Evolutionary conservation across 2,329 filamentous ascomycete species (phyloP).

Genomic region (Diplocarpon mali): DNA sequence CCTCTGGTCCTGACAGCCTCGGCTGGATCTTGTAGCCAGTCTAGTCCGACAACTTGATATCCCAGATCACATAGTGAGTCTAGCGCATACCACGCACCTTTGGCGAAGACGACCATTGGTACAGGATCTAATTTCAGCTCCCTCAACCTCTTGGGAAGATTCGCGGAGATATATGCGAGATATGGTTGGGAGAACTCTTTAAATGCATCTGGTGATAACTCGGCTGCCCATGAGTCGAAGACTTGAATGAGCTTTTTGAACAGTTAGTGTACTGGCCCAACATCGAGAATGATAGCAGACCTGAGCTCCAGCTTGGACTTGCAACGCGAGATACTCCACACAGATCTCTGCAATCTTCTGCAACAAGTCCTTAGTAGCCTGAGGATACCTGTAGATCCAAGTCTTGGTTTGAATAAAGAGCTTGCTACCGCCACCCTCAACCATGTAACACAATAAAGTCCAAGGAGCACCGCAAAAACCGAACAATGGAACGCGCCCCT

Average conservation of each 20-base stretch:
- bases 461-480: constrained; percentile 96
- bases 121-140: constrained; percentile 69
- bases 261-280: constrained; percentile 3
- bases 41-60: constrained; percentile 87
- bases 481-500: constrained; percentile 81
- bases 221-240: constrained; percentile 96
- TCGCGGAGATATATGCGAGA: constrained; percentile 69
- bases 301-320: constrained; percentile 89
- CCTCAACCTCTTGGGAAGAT: constrained; percentile 63
- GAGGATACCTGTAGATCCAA: constrained; percentile 85
- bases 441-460: constrained; percentile 98
- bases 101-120: constrained; percentile 96
- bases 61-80: constrained; percentile 78
- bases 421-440: constrained; percentile 93
- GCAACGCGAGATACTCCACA: constrained; percentile 84
- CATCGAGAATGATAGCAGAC: constrained; percentile 30
- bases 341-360: constrained; percentile 91
- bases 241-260: constrained; percentile 70
- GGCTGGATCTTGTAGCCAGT: constrained; percentile 87
- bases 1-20: constrained; percentile 73
- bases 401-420: constrained; percentile 90
- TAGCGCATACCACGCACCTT: constrained; percentile 92
- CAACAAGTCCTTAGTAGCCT: constrained; percentile 69
- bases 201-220: constrained; percentile 77
- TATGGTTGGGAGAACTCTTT: constrained; percentile 79